Evolutionary conservation across 2,329 filamentous ascomycete species (phyloP).

Genomic region (Penicillium verrucosum): DNA sequence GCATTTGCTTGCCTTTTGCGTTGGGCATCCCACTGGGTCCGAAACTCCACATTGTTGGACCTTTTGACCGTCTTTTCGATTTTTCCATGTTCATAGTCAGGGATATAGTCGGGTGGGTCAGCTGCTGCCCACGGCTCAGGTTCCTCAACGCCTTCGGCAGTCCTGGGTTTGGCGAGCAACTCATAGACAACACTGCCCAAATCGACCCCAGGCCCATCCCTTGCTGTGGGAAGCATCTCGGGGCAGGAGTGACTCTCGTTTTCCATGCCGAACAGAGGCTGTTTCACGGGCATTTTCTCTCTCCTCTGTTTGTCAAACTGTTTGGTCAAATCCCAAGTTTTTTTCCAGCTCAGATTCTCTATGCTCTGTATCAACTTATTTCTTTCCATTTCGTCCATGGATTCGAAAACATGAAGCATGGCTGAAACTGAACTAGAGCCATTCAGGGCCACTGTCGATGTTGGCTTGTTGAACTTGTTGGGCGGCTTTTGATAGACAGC

Average conservation of each 20-base stretch:
- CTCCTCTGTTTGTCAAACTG: neutral
- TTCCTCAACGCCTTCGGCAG: neutral
- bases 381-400: neutral
- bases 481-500: neutral
- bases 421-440: neutral
- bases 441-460: neutral
- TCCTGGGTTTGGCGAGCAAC: constrained; percentile 8
- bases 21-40: neutral
- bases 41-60: neutral
- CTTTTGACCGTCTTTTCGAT: neutral
- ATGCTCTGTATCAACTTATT: neutral
- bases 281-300: neutral
- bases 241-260: constrained; percentile 10
- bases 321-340: neutral
- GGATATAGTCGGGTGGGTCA: neutral
- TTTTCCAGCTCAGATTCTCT: neutral
- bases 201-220: constrained; percentile 30
- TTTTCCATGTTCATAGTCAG: neutral
- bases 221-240: constrained; percentile 21
- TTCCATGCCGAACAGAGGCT: neutral
- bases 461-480: neutral
- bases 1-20: neutral
- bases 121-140: neutral
- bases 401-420: neutral
- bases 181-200: constrained; percentile 20